These are phyloP conservation scores for Xylariaceae sp. DNA, from an alignment of 2,329 filamentous ascomycete species.

Conservation along the genomic window DNA sequence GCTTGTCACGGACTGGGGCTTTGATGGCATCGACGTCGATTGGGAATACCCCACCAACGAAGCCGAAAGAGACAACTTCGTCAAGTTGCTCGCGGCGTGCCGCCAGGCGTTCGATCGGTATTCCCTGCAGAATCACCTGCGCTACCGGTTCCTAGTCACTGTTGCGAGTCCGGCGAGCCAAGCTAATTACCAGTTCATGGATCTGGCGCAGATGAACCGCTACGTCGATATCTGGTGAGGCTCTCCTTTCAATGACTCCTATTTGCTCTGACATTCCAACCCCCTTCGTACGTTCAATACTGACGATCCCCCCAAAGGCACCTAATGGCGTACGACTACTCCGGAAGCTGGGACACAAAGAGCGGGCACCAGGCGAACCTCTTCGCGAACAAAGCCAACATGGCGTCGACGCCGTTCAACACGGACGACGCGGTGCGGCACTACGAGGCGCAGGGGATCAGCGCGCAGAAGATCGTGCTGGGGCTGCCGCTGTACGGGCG, in stretches of 20 bases:
- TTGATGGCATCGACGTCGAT: conserved; percentile 63
- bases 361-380: conserved; percentile 76
- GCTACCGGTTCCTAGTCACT: conserved; percentile 57
- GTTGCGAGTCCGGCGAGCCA: conserved; percentile 57
- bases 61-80: conserved; percentile 48
- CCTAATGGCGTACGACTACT: conserved; percentile 73
- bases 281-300: too few species aligned
- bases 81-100: conserved; percentile 50
- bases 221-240: conserved; percentile 62
- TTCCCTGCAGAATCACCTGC: conserved; percentile 34
- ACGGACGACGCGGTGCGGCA: conserved; percentile 68
- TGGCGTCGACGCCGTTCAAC: conserved; percentile 69
- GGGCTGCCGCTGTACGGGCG: conserved; percentile 83
- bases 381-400: conserved; percentile 57
- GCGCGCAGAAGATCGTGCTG: conserved; percentile 69
- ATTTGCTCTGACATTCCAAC: too few species aligned
- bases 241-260: background rate
- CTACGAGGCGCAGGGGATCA: conserved; percentile 66
- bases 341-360: conserved; percentile 68
- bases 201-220: conserved; percentile 59
- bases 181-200: conserved; percentile 55
- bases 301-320: conserved; percentile 39
- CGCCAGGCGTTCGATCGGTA: conserved; percentile 45
- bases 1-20: conserved; percentile 71
- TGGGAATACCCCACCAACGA: conserved; percentile 58